Conservation (phyloP, 805 yeast species). For the Ascoidea asiatica region DNA sequence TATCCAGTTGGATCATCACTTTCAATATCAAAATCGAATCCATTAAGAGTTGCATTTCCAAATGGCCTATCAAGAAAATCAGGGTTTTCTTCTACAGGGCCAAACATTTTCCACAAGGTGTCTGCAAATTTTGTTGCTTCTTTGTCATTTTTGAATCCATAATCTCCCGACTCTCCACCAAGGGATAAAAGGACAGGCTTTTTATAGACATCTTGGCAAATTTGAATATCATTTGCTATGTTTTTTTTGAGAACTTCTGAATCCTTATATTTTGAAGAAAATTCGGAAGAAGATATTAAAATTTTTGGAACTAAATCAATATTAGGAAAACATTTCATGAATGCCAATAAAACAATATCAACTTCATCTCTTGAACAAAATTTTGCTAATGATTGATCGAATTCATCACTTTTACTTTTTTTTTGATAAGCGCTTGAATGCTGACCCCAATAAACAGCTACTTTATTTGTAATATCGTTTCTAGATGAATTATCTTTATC, state of each 20-base stretch:
- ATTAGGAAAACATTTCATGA: conserved; percentile 48
- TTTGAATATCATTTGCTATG: conserved; percentile 40
- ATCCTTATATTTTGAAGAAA: not conserved
- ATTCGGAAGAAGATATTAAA: not conserved
- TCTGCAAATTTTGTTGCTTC: conserved; percentile 42
- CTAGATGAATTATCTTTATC: no score
- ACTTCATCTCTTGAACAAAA: conserved; percentile 62
- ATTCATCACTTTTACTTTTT: not conserved
- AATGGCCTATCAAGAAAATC: conserved; percentile 22
- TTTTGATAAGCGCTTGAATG: conserved; percentile 44
- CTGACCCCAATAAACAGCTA: conserved; percentile 88
- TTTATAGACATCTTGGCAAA: conserved; percentile 53
- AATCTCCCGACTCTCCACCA: conserved; percentile 47
- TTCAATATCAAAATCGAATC: conserved; percentile 89
- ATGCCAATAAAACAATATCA: conserved; percentile 61
- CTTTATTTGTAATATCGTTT: no score
- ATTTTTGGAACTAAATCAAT: conserved; percentile 19
- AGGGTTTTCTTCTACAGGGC: conserved; percentile 22
- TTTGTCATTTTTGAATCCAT: conserved; percentile 35
- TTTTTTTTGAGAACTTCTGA: conserved; percentile 10
- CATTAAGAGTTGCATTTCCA: conserved; percentile 50
- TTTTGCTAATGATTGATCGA: conserved; percentile 18
- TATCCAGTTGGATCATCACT: conserved; percentile 48
- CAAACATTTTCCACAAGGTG: conserved; percentile 39
- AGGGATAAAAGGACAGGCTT: conserved; percentile 43